A percentile compares a stretch with the other conserved stretches of the same genome.
phyloP scores from a whole-genome alignment of 306 rosid genomes.

The Ceratonia siliqua region DNA sequence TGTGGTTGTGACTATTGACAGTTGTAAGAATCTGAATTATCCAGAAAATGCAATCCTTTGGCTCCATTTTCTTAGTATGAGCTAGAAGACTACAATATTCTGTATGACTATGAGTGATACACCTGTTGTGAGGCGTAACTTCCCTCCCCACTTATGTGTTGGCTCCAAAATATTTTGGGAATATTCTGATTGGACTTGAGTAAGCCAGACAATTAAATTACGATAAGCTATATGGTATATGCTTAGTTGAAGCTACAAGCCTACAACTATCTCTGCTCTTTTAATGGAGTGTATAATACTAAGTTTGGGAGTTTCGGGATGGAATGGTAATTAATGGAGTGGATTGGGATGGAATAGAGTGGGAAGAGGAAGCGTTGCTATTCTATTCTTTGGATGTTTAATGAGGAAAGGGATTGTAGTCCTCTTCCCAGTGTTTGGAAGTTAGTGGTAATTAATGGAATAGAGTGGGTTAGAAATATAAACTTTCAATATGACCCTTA shows the following conservation, averaged over 20 bases:
- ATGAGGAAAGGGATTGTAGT: no score
- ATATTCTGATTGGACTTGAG: conserved; percentile 10
- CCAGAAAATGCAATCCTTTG: background rate
- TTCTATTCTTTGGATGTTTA: no score
- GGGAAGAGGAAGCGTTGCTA: no score
- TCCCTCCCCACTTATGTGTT: background rate
- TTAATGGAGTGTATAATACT: background rate
- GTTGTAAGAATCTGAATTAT: background rate
- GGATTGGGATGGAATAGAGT: no score
- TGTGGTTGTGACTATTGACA: background rate
- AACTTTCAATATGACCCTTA: no score
- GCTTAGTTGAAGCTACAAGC: background rate
- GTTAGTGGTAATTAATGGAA: no score
- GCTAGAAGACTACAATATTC: conserved; percentile 9
- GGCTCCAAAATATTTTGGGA: background rate
- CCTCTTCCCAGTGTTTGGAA: no score
- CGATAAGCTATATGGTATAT: background rate
- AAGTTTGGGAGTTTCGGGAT: background rate
- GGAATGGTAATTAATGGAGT: no score
- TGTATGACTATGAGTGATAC: background rate
- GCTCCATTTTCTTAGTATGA: background rate
- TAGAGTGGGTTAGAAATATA: no score
- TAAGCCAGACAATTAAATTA: background rate
- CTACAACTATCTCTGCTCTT: background rate
- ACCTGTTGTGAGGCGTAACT: background rate